Evolutionary conservation across 345 rosid species (phyloP).

Genomic region (Arabis alpina): DNA sequence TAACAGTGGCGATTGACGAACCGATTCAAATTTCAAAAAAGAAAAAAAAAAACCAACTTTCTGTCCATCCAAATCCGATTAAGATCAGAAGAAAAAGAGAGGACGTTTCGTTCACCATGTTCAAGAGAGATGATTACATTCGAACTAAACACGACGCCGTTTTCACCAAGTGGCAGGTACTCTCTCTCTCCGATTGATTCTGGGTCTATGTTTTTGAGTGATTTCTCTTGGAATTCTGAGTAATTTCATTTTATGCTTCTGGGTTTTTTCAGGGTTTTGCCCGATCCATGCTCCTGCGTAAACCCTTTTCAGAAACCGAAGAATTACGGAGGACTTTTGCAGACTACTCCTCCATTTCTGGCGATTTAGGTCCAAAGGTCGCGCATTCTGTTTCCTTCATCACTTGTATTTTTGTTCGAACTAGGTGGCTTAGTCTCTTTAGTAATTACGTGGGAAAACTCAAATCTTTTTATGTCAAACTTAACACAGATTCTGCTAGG

Average conservation of each 20-base stretch:
- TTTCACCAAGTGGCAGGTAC: conserved; percentile 83
- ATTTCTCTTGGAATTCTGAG: conserved; percentile 9
- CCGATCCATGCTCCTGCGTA: conserved; percentile 34
- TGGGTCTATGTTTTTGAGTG: conserved; percentile 3
- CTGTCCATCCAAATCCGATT: neutral
- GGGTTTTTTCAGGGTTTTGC: conserved; percentile 28
- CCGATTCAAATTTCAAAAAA: conserved; percentile 26
- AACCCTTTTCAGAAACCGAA: conserved; percentile 34
- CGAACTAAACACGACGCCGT: conserved; percentile 66
- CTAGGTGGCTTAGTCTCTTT: neutral
- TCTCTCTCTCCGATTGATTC: conserved; percentile 13
- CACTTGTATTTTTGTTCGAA: neutral
- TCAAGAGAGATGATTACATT: conserved; percentile 64
- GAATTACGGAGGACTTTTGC: conserved; percentile 5
- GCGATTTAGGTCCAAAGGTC: conserved; percentile 44
- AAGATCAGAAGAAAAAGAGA: neutral
- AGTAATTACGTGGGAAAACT: neutral
- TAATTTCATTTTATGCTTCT: conserved; percentile 19
- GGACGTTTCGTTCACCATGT: conserved; percentile 32
- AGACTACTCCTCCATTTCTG: conserved; percentile 26
- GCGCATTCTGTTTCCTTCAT: neutral
- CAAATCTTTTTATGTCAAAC: neutral
- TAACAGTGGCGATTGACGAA: neutral
- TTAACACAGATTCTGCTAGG: conserved; percentile 60
- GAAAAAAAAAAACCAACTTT: neutral